A percentile compares a stretch with the other conserved stretches of the same genome.
phyloP scores from a whole-genome alignment of 2,329 filamentous ascomycete genomes.

The Cyphellophora attinorum region DNA sequence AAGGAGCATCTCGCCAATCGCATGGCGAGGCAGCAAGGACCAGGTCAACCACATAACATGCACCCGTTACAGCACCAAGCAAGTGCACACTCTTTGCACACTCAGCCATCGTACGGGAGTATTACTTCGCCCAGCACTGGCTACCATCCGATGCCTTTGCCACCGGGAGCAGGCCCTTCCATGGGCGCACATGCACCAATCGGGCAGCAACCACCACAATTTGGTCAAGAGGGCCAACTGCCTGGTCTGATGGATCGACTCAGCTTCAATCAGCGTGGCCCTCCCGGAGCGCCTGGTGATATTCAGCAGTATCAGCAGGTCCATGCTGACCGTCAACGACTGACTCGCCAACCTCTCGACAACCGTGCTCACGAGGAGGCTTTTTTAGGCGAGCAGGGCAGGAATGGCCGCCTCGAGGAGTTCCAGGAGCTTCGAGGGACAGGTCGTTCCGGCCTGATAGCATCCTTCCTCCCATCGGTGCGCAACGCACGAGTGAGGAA shows the following conservation, averaged over 20 bases:
- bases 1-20: slow-evolving; percentile 86
- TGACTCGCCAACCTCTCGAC: slow-evolving; percentile 33
- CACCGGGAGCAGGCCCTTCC: slow-evolving; percentile 20
- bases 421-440: slow-evolving; percentile 65
- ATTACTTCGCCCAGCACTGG: slow-evolving; percentile 74
- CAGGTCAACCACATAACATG: slow-evolving; percentile 43
- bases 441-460: slow-evolving; percentile 26
- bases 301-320: slow-evolving; percentile 50
- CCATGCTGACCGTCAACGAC: slow-evolving; percentile 50
- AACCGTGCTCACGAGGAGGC: slow-evolving; percentile 28
- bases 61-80: slow-evolving; percentile 78
- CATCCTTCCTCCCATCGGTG: slow-evolving; percentile 28
- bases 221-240: slow-evolving; percentile 64
- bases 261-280: slow-evolving; percentile 44
- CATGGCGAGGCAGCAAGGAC: slow-evolving; percentile 63
- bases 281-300: slow-evolving; percentile 37
- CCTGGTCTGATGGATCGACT: slow-evolving; percentile 56
- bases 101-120: slow-evolving; percentile 91
- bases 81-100: slow-evolving; percentile 90
- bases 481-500: slow-evolving; percentile 21
- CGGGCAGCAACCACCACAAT: slow-evolving; percentile 16
- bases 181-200: background rate
- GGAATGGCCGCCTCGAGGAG: slow-evolving; percentile 65
- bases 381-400: slow-evolving; percentile 41
- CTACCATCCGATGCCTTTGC: slow-evolving; percentile 52